Conservation (phyloP, 306 rosid species). For the Lithocarpus polystachyus region DNA sequence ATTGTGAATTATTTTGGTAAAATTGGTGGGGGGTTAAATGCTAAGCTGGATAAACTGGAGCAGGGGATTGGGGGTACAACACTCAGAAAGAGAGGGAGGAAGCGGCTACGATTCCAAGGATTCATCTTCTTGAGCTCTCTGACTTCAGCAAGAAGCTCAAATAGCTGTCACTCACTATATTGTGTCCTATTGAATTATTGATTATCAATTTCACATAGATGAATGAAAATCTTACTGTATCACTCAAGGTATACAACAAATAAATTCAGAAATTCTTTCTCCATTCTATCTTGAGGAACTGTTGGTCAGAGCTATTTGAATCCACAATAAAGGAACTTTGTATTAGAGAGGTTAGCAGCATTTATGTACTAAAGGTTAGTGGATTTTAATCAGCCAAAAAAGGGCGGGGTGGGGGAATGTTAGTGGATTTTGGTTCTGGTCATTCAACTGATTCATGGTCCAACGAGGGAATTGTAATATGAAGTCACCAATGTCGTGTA, state of each 20-base stretch:
- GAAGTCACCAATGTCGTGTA: neutral
- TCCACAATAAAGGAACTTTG: constrained; percentile 4
- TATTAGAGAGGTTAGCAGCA: constrained; percentile 2
- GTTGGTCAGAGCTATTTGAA: neutral
- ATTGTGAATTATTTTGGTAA: neutral
- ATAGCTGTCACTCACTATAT: constrained; percentile 26
- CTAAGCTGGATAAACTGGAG: constrained; percentile 18
- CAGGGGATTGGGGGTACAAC: constrained; percentile 90
- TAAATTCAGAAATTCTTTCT: neutral
- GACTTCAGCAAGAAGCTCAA: constrained; percentile 70
- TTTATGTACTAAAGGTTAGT: neutral
- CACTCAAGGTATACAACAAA: neutral
- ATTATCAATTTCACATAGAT: constrained; percentile 8
- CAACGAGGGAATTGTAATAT: neutral
- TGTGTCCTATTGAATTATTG: constrained; percentile 7
- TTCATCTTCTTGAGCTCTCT: constrained; percentile 55
- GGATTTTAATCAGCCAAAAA: neutral
- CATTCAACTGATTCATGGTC: neutral
- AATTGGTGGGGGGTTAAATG: neutral
- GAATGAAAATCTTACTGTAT: neutral
- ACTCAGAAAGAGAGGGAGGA: constrained; percentile 80
- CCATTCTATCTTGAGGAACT: neutral
- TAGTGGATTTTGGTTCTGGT: neutral
- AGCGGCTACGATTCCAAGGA: constrained; percentile 65
- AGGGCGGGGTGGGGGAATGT: fast-evolving